A percentile compares a stretch with the other conserved stretches of the same genome.
Conservation (phyloP, 805 yeast genomes). For the Ogataea sp. region DNA sequence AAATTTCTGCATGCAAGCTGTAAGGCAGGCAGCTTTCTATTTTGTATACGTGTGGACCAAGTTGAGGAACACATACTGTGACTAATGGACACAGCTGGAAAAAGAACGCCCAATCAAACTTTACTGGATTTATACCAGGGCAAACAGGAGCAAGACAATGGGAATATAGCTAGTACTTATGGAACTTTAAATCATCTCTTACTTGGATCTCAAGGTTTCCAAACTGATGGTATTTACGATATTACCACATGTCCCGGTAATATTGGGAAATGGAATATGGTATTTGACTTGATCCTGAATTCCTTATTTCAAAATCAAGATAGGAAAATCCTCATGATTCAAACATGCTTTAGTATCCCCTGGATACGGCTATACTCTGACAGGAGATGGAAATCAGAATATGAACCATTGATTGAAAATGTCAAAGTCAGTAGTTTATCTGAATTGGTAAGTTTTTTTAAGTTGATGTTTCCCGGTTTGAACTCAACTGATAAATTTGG, state of each 20-base stretch:
- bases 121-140: too few species aligned
- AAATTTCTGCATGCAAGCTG: too few species aligned
- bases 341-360: constrained; percentile 13
- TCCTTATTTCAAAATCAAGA: constrained; percentile 1
- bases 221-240: constrained; percentile 18
- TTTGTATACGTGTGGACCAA: too few species aligned
- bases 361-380: constrained; percentile 15
- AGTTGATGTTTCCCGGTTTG: not conserved
- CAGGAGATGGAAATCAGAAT: constrained; percentile 1
- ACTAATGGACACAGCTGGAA: too few species aligned
- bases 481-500: constrained; percentile 12
- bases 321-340: constrained; percentile 9
- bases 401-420: constrained; percentile 7
- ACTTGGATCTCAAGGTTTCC: constrained; percentile 11
- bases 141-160: too few species aligned
- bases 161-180: not conserved
- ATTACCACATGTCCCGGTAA: constrained; percentile 19
- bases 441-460: constrained; percentile 9
- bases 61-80: too few species aligned
- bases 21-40: too few species aligned
- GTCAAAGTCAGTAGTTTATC: constrained; percentile 10
- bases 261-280: constrained; percentile 19
- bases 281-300: constrained; percentile 12
- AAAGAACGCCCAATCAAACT: too few species aligned
- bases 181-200: not conserved